Percentiles rank a stretch among this genome's conserved stretches.
phyloP scores from a whole-genome alignment of 2,329 filamentous ascomycete genomes.

The Botrytis sinoallii region DNA sequence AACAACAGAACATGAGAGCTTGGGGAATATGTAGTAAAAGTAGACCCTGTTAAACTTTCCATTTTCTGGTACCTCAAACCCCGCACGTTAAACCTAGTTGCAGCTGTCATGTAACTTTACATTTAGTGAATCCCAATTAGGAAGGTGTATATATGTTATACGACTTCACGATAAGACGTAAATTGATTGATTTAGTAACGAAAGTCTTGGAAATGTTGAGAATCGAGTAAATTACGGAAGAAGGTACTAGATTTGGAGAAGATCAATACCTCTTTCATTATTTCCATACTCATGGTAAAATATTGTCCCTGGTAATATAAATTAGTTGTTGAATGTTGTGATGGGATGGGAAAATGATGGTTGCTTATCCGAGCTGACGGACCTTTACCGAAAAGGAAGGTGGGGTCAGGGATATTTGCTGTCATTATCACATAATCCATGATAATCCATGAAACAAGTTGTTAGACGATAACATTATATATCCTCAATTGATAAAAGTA shows the following conservation, averaged over 20 bases:
- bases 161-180: slow-evolving; percentile 17
- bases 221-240: not conserved
- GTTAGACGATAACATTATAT: not conserved
- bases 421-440: not conserved
- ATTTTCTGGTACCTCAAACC: not conserved
- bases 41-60: not conserved
- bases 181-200: slow-evolving; percentile 1
- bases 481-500: not conserved
- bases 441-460: not conserved
- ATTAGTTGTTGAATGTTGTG: not conserved
- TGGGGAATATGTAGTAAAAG: not conserved
- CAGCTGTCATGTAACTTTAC: slow-evolving; percentile 5
- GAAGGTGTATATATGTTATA: slow-evolving; percentile 14
- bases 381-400: slow-evolving; percentile 7
- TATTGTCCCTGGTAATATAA: not conserved
- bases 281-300: not conserved
- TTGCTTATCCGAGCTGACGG: slow-evolving; percentile 5
- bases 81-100: not conserved
- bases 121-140: not conserved
- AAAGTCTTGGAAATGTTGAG: not conserved
- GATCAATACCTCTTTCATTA: not conserved
- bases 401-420: not conserved
- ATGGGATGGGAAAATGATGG: not conserved
- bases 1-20: not conserved
- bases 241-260: not conserved